Percentiles rank a stretch among this genome's conserved stretches.
Evolutionary conservation across 1,139 yeast species (phyloP).

Genomic region (Arxiozyma slooffiae): DNA sequence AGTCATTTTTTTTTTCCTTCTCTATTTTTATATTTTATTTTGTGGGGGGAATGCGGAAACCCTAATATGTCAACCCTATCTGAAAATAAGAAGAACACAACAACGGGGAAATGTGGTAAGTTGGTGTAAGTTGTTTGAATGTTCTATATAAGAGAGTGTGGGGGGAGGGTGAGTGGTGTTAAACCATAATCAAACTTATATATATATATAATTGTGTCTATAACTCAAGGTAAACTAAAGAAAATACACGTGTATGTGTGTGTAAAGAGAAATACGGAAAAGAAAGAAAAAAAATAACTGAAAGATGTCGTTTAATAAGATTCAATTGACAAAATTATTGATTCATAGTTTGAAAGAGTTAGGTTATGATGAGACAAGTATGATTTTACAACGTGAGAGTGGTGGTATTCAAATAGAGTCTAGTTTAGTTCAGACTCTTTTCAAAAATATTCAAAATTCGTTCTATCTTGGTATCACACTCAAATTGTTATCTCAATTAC

Average conservation of each 20-base stretch:
- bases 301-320: conserved; percentile 20
- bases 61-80: too few species aligned
- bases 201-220: too few species aligned
- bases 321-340: conserved; percentile 40
- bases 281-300: not conserved
- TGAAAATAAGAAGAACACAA: too few species aligned
- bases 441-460: conserved; percentile 35
- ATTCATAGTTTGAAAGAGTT: conserved; percentile 42
- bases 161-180: too few species aligned
- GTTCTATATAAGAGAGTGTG: too few species aligned
- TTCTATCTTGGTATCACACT: conserved; percentile 31
- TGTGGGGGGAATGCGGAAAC: too few species aligned
- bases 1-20: too few species aligned
- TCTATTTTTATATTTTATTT: too few species aligned
- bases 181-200: too few species aligned
- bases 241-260: not conserved
- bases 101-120: too few species aligned
- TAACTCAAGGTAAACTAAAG: too few species aligned
- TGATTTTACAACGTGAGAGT: conserved; percentile 34
- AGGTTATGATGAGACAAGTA: conserved; percentile 38
- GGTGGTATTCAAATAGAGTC: conserved; percentile 36
- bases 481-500: conserved; percentile 17
- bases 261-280: not conserved
- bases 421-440: conserved; percentile 35
- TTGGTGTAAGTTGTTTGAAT: too few species aligned